These are phyloP conservation scores for Solanum hybrid DNA, from an alignment of 305 asterid species.

Conservation along the genomic window DNA sequence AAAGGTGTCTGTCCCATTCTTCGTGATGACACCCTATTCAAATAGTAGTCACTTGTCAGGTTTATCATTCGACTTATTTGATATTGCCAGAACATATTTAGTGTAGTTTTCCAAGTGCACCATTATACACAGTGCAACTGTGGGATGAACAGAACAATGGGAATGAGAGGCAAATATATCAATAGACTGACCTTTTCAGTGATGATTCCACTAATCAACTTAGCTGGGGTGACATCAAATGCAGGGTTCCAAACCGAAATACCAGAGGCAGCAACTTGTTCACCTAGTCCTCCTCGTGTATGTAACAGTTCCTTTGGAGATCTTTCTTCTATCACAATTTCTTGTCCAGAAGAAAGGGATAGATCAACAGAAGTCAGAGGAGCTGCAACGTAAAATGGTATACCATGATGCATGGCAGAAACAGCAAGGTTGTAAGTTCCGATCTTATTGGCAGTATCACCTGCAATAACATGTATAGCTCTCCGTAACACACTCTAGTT, in stretches of 20 bases:
- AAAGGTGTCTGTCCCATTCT: slow-evolving; percentile 46
- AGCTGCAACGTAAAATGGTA: slow-evolving; percentile 89
- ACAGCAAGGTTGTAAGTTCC: slow-evolving; percentile 90
- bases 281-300: slow-evolving; percentile 82
- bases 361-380: slow-evolving; percentile 80
- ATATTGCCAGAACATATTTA: not conserved
- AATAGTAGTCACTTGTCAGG: not conserved
- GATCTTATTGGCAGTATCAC: slow-evolving; percentile 94
- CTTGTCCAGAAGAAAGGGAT: slow-evolving; percentile 60
- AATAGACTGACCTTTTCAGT: slow-evolving; percentile 63
- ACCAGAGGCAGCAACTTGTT: slow-evolving; percentile 89
- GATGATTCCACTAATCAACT: slow-evolving; percentile 55
- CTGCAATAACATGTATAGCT: slow-evolving; percentile 21
- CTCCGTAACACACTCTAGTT: not conserved
- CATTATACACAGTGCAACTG: not conserved
- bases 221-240: slow-evolving; percentile 89
- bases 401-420: slow-evolving; percentile 67
- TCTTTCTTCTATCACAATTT: slow-evolving; percentile 83
- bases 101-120: not conserved
- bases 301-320: slow-evolving; percentile 64
- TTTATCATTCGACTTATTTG: not conserved
- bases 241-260: slow-evolving; percentile 96
- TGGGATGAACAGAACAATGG: not conserved
- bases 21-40: slow-evolving; percentile 69
- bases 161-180: slow-evolving; percentile 16